These are phyloP conservation scores for Lasiosphaeris hirsuta DNA, from an alignment of 495 filamentous ascomycete species.

Conservation along the genomic window DNA sequence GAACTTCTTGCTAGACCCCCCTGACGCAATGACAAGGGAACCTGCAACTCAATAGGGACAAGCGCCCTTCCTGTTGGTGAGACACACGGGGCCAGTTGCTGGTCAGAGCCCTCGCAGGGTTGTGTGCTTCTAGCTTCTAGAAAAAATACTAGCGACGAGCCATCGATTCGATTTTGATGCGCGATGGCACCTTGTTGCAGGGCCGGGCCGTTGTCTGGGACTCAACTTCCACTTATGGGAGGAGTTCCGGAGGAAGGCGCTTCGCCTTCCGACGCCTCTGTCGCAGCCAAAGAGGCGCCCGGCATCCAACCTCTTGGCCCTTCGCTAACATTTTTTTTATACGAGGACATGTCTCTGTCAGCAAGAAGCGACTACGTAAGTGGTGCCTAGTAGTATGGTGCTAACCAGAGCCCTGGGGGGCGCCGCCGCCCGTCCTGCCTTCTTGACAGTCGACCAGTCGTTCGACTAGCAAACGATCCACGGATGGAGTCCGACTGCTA, in stretches of 20 bases:
- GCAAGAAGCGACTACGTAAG: background rate
- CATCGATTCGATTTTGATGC: conserved; percentile 12
- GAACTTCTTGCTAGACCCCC: conserved; percentile 5
- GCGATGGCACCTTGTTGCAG: conserved; percentile 13
- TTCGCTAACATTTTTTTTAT: no score
- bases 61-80: conserved; percentile 5
- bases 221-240: conserved; percentile 22
- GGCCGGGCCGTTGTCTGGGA: conserved; percentile 17
- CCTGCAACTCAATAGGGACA: conserved; percentile 14
- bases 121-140: conserved; percentile 10
- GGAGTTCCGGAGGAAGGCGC: conserved; percentile 16
- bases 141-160: conserved; percentile 11
- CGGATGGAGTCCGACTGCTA: no score
- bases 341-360: background rate
- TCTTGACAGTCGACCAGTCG: no score
- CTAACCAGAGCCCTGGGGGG: no score
- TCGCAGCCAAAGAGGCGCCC: background rate
- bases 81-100: conserved; percentile 6
- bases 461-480: no score
- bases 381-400: no score
- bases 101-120: conserved; percentile 6
- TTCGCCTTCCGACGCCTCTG: conserved; percentile 11
- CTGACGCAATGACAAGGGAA: background rate
- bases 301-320: background rate
- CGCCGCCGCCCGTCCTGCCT: no score